phyloP scores from a whole-genome alignment of 495 filamentous ascomycete species.

The Neohortaea acidophila region DNA sequence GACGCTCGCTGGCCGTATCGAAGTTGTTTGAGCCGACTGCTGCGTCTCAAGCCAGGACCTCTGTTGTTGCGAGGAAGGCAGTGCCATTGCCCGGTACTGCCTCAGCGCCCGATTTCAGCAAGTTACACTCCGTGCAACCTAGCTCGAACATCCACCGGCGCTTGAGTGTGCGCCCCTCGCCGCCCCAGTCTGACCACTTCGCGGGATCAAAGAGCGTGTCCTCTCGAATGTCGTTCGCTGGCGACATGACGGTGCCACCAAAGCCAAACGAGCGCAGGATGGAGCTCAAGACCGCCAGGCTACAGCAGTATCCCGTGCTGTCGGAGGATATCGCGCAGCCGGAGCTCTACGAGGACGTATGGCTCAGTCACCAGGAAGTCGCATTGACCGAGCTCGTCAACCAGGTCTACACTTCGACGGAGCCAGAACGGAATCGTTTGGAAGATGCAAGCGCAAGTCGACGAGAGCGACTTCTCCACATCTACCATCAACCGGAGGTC shows the following conservation, averaged over 20 bases:
- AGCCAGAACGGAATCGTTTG: conserved; percentile 8
- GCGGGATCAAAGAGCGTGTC: no score
- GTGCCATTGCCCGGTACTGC: conserved; percentile 7
- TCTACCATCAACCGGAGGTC: conserved; percentile 42
- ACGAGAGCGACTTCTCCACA: conserved; percentile 28
- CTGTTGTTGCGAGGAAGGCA: conserved; percentile 7
- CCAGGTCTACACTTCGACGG: conserved; percentile 32
- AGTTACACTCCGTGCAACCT: no score
- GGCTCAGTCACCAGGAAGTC: conserved; percentile 49
- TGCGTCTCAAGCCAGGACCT: conserved; percentile 13
- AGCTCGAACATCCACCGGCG: no score
- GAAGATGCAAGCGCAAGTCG: conserved; percentile 2
- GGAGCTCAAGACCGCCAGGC: conserved; percentile 1
- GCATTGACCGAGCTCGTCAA: conserved; percentile 48
- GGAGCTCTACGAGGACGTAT: conserved; percentile 49
- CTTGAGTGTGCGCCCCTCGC: neutral
- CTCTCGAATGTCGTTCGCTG: no score
- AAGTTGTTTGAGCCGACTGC: conserved; percentile 8
- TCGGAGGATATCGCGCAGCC: conserved; percentile 39
- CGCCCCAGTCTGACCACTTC: no score
- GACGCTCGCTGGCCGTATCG: neutral
- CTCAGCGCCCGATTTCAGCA: no score
- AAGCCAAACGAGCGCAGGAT: no score
- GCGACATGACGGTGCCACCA: no score
- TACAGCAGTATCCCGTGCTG: conserved; percentile 37